phyloP scores from a whole-genome alignment of 1,284 basidiomycete species.

The Boletus sp. region DNA sequence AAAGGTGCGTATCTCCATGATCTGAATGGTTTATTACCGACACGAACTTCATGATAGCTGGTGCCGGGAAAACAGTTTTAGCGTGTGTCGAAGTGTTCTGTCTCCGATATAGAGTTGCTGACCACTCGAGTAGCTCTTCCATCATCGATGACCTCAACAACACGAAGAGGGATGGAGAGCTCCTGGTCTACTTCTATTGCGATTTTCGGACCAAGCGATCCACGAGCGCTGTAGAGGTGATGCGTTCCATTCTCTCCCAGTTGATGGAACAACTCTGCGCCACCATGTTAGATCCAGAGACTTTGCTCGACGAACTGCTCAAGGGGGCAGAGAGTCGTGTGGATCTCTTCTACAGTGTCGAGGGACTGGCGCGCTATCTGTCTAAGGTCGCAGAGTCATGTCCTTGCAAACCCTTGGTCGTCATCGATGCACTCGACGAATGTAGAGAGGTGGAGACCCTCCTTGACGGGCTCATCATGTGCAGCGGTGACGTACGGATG shows the following conservation, averaged over 20 bases:
- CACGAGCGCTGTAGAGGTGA: constrained; percentile 12
- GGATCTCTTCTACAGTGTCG: constrained; percentile 6
- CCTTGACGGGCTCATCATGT: background rate
- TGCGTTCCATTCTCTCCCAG: constrained; percentile 14
- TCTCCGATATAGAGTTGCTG: background rate
- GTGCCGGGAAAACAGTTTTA: constrained; percentile 11
- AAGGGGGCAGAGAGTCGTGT: background rate
- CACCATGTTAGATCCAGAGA: background rate
- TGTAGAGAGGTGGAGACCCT: constrained; percentile 10
- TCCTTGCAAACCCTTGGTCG: constrained; percentile 1
- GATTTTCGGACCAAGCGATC: constrained; percentile 11
- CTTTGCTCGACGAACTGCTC: constrained; percentile 10
- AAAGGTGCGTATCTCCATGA: constrained; percentile 10
- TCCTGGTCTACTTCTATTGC: constrained; percentile 17
- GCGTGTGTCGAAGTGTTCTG: constrained; percentile 6
- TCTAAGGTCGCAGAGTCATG: constrained; percentile 3
- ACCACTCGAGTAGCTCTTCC: constrained; percentile 1
- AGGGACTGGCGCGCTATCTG: constrained; percentile 1
- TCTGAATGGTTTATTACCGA: background rate
- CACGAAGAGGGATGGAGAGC: background rate
- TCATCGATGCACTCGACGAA: constrained; percentile 16
- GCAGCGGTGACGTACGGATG: background rate
- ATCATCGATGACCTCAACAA: constrained; percentile 8
- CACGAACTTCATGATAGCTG: constrained; percentile 1
- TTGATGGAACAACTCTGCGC: background rate